Conservation (phyloP, 2,329 filamentous ascomycete species). For the Botrytis fabae region DNA sequence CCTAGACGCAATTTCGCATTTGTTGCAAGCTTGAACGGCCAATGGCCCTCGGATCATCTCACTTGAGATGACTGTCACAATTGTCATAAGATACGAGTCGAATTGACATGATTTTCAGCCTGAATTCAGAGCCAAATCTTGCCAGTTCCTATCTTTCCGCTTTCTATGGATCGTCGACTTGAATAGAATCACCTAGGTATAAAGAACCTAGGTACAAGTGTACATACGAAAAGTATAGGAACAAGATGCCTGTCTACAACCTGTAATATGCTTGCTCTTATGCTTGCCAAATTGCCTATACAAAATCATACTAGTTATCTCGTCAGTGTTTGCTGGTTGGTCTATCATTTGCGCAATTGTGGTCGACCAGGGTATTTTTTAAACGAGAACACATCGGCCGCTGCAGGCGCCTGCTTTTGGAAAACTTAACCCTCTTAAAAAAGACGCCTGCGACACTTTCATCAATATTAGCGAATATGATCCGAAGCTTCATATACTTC, state of each 20-base stretch:
- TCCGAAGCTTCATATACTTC: slow-evolving; percentile 18
- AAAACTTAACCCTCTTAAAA: slow-evolving; percentile 5
- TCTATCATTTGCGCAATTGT: slow-evolving; percentile 24
- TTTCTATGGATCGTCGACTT: slow-evolving; percentile 13
- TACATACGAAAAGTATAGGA: slow-evolving; percentile 11
- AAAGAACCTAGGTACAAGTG: neutral
- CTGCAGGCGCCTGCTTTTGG: slow-evolving; percentile 25
- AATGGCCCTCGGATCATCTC: neutral
- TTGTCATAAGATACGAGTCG: neutral
- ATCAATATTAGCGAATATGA: slow-evolving; percentile 21
- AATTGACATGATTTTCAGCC: neutral
- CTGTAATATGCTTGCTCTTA: slow-evolving; percentile 9
- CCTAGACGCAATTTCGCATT: neutral
- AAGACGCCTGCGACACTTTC: slow-evolving; percentile 17
- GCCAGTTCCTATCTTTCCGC: neutral
- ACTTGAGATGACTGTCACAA: neutral
- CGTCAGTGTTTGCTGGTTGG: slow-evolving; percentile 11
- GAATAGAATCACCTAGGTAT: slow-evolving; percentile 15
- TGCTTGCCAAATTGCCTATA: slow-evolving; percentile 8
- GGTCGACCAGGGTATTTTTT: slow-evolving; percentile 7
- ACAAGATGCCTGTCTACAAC: slow-evolving; percentile 13
- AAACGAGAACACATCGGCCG: slow-evolving; percentile 22
- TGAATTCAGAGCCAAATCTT: neutral
- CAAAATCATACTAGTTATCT: slow-evolving; percentile 9
- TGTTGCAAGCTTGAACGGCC: neutral